These are phyloP conservation scores for Hemerocallis citrina DNA, from an alignment of 106 monocot species.

Conservation along the genomic window DNA sequence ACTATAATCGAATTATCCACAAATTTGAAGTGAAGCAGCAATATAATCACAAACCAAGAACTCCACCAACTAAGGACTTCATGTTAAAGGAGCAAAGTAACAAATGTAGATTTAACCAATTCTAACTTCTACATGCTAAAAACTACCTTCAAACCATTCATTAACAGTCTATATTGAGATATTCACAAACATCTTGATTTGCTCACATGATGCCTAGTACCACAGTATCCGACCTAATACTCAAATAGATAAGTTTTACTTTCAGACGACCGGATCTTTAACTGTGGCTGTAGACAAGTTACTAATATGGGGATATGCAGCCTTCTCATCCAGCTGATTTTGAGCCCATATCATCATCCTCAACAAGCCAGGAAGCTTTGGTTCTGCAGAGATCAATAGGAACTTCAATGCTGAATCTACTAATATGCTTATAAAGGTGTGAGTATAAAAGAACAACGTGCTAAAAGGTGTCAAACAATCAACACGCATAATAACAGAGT, in stretches of 20 bases:
- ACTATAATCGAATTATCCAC: too few relatives aligned
- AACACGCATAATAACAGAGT: slow-evolving; percentile 1
- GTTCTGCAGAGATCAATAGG: slow-evolving; percentile 27
- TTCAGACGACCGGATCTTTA: slow-evolving; percentile 44
- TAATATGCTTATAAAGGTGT: not conserved
- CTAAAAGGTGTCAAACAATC: not conserved
- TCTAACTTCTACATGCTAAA: not conserved
- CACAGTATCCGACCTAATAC: not conserved
- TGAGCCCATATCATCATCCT: slow-evolving; percentile 60
- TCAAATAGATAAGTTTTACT: not conserved
- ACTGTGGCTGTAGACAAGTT: slow-evolving; percentile 44
- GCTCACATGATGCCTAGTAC: not conserved
- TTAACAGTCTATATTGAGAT: not conserved
- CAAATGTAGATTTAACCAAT: too few relatives aligned
- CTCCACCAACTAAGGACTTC: too few relatives aligned
- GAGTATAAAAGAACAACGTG: not conserved
- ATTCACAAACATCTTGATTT: slow-evolving; percentile 1
- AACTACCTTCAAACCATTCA: slow-evolving; percentile 4
- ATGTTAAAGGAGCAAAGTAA: too few relatives aligned
- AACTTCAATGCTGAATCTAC: not conserved
- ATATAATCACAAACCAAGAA: too few relatives aligned
- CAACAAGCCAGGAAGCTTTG: slow-evolving; percentile 48
- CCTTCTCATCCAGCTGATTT: slow-evolving; percentile 74
- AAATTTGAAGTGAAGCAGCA: too few relatives aligned
- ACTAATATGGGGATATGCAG: slow-evolving; percentile 47